These are phyloP conservation scores for Ballota nigra DNA, from an alignment of 257 asterid species.

Conservation along the genomic window DNA sequence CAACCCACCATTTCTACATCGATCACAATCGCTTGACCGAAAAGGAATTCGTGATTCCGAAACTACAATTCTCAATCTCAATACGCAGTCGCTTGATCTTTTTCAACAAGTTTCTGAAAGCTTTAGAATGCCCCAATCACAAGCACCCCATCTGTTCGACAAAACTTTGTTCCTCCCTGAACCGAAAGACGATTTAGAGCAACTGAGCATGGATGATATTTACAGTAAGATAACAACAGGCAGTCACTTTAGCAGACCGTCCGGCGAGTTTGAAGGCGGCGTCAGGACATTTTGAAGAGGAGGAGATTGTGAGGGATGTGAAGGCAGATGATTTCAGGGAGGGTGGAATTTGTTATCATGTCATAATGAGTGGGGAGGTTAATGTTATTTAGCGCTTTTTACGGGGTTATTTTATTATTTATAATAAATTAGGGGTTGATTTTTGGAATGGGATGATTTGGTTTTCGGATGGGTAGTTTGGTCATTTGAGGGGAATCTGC, in stretches of 20 bases:
- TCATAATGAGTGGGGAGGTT: constrained; percentile 49
- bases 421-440: constrained; percentile 20
- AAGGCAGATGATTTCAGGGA: constrained; percentile 84
- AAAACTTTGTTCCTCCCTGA: constrained; percentile 29
- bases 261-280: constrained; percentile 51
- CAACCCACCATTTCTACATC: constrained; percentile 26
- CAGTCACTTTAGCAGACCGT: constrained; percentile 35
- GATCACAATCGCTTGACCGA: constrained; percentile 16
- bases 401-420: constrained; percentile 35
- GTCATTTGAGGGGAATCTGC: no score
- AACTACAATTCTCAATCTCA: not conserved
- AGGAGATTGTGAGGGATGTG: constrained; percentile 44
- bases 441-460: no score
- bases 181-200: constrained; percentile 19
- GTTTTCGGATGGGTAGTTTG: not conserved
- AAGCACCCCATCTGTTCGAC: constrained; percentile 17
- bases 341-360: constrained; percentile 62
- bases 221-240: constrained; percentile 36
- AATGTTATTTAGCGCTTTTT: not conserved
- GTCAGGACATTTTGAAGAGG: constrained; percentile 47
- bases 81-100: constrained; percentile 34
- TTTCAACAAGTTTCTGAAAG: constrained; percentile 29
- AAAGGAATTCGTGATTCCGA: constrained; percentile 35
- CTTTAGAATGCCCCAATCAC: not conserved
- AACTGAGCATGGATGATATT: constrained; percentile 54